phyloP scores from a whole-genome alignment of 495 filamentous ascomycete species.

The Penicillium argentinense region DNA sequence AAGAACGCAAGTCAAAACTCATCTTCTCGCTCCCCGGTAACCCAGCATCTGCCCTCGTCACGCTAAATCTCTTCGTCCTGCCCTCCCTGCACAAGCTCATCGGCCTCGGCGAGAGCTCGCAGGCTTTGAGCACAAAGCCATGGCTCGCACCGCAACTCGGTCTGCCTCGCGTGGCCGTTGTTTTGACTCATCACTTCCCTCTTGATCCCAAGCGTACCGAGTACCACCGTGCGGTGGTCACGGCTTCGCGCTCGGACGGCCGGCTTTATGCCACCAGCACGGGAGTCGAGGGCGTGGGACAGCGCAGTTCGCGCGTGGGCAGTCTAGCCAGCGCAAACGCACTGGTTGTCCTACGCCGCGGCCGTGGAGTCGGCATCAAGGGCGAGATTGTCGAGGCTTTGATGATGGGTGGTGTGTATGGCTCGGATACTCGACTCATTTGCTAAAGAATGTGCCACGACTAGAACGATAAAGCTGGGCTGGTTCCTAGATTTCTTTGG shows the following conservation, averaged over 20 bases:
- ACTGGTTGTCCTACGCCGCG: conserved; percentile 71
- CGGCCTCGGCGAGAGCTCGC: conserved; percentile 39
- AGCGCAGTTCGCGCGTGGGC: conserved; percentile 85
- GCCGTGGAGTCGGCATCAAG: conserved; percentile 46
- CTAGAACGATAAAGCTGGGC: conserved; percentile 6
- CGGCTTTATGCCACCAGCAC: conserved; percentile 76
- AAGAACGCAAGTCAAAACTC: conserved; percentile 59
- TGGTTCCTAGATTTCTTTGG: conserved; percentile 11
- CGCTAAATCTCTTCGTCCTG: conserved; percentile 90
- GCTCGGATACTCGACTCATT: conserved; percentile 28
- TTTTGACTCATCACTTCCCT: conserved; percentile 66
- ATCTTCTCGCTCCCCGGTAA: conserved; percentile 95
- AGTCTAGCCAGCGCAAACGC: conserved; percentile 88
- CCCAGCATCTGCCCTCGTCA: conserved; percentile 89
- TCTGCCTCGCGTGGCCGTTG: conserved; percentile 69
- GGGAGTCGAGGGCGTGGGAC: conserved; percentile 59
- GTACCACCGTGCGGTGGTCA: conserved; percentile 78
- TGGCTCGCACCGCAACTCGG: conserved; percentile 49
- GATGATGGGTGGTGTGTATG: conserved; percentile 54
- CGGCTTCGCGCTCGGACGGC: conserved; percentile 61
- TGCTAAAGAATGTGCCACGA: conserved; percentile 12
- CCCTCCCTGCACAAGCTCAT: conserved; percentile 75
- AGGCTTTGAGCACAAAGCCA: conserved; percentile 15
- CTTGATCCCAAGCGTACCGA: conserved; percentile 76
- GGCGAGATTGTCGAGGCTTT: conserved; percentile 59